Evolutionary conservation across 2,329 filamentous ascomycete species (phyloP).

Genomic region (Curvularia sp.): DNA sequence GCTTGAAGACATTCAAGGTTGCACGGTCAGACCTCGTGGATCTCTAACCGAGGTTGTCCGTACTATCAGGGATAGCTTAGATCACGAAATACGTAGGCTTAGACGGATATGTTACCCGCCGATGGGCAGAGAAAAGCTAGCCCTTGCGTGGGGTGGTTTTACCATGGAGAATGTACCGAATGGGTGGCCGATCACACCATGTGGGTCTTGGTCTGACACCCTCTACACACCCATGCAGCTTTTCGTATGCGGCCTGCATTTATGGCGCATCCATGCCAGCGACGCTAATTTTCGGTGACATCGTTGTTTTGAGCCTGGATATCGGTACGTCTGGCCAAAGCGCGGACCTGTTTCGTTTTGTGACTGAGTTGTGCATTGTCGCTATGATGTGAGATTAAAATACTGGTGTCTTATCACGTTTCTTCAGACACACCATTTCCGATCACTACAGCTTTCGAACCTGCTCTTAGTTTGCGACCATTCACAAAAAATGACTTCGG

Average conservation of each 20-base stretch:
- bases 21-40: constrained; percentile 10
- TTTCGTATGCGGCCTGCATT: constrained; percentile 22
- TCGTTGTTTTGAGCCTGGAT: constrained; percentile 20
- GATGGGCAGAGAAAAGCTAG: constrained; percentile 8
- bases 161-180: constrained; percentile 25
- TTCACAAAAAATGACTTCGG: constrained; percentile 31
- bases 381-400: constrained; percentile 11
- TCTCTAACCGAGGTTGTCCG: constrained; percentile 38
- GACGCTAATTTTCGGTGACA: constrained; percentile 32
- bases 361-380: constrained; percentile 13
- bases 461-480: background rate
- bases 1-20: constrained; percentile 19
- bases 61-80: constrained; percentile 18
- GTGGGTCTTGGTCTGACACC: constrained; percentile 31
- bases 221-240: constrained; percentile 21
- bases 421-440: constrained; percentile 3
- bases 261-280: constrained; percentile 9
- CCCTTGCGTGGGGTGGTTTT: constrained; percentile 12
- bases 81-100: constrained; percentile 33
- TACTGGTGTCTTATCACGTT: constrained; percentile 13
- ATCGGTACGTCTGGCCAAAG: constrained; percentile 23
- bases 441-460: constrained; percentile 1
- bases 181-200: constrained; percentile 32
- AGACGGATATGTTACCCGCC: constrained; percentile 28
- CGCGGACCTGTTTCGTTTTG: constrained; percentile 20